Conservation (phyloP, 148 eudicot genomes). For the Spergularia bocconei region DNA sequence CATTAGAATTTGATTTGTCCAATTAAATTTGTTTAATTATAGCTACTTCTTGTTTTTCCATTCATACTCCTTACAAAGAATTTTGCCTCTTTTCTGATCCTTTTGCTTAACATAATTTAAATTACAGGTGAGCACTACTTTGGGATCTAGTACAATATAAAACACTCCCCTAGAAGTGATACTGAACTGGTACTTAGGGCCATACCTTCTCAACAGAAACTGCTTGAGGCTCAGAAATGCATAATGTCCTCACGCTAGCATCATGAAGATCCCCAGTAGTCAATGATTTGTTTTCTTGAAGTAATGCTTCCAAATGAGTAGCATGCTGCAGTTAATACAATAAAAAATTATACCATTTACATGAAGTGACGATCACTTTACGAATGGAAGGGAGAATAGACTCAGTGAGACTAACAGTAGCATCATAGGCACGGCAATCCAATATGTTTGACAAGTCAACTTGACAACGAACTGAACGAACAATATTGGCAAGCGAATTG, state of each 20-base stretch:
- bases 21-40: neutral
- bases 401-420: conserved; percentile 48
- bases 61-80: too few species aligned
- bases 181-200: conserved; percentile 4
- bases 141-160: neutral
- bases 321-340: conserved; percentile 48
- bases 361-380: neutral
- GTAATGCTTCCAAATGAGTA: conserved; percentile 67
- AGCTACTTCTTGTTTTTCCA: neutral
- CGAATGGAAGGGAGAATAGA: conserved; percentile 4
- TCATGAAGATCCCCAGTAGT: conserved; percentile 73
- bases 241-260: conserved; percentile 70
- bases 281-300: conserved; percentile 60
- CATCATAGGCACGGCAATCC: conserved; percentile 80
- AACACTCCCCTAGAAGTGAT: neutral
- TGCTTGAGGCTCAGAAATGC: conserved; percentile 53
- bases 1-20: neutral
- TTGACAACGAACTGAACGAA: conserved; percentile 82
- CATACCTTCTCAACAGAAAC: conserved; percentile 77
- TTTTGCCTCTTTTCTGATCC: neutral
- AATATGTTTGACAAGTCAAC: conserved; percentile 82
- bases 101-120: neutral
- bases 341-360: conserved; percentile 2
- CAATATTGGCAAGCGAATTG: conserved; percentile 72
- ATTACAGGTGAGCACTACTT: neutral